These are phyloP conservation scores for Candida methanosorbosa DNA, from an alignment of 805 yeast species.

Conservation along the genomic window DNA sequence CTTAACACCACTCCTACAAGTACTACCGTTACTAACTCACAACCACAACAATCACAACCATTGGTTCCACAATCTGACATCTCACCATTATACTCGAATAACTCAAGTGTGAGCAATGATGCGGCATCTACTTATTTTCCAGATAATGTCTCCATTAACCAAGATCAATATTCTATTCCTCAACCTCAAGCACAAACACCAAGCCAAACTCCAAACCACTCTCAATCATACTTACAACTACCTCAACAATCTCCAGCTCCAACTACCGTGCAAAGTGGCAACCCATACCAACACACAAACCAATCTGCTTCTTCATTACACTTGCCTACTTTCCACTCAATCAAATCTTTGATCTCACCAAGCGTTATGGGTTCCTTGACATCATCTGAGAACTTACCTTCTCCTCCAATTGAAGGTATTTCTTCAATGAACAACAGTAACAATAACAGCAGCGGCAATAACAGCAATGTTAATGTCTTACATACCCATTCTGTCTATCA, in stretches of 20 bases:
- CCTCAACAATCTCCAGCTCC: neutral
- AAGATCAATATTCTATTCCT: neutral
- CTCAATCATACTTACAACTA: neutral
- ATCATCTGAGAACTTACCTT: neutral
- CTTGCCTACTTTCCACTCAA: conserved; percentile 17
- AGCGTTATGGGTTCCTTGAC: neutral
- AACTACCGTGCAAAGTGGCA: neutral
- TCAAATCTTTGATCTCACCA: conserved; percentile 5
- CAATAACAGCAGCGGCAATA: neutral
- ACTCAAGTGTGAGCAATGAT: too few relatives aligned
- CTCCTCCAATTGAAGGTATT: neutral
- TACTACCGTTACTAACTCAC: neutral
- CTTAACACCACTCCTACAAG: neutral
- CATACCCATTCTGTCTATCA: neutral
- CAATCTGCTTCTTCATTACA: conserved; percentile 12
- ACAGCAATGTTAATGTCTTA: neutral
- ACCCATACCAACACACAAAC: neutral
- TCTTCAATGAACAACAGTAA: too few relatives aligned
- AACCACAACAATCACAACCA: neutral
- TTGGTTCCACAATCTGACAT: neutral
- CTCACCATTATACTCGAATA: neutral
- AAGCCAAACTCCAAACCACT: neutral
- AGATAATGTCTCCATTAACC: neutral
- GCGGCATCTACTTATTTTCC: neutral
- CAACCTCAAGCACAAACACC: neutral